Evolutionary conservation across 2,329 filamentous ascomycete species (phyloP), one percentile per base, ranked within the genome.

Genomic region (Sporothrix euskadiensis): DNA sequence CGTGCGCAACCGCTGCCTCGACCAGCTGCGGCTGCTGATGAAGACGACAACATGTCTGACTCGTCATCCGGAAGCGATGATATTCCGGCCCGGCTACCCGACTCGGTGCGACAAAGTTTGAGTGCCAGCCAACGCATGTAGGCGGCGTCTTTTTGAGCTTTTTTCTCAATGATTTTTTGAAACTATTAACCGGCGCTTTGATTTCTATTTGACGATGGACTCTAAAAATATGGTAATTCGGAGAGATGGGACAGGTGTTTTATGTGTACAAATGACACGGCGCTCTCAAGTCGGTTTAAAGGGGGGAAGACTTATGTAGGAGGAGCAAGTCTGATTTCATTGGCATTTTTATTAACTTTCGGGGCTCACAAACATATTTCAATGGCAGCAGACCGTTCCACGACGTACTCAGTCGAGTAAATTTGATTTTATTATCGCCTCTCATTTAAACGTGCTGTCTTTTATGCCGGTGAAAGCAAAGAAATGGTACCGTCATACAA

Each of bases 11-110:
- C 32, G 39, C 54, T 44, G 41, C 69, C 52, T 4, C 41, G 39
- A 14, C 69, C 69, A 6, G n/a, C 8, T 19, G 47, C 30, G 22
- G 16, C 8, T 30, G 47, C 30, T 19, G 16, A 52, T 6, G 86
- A 85, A 69, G 90, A 71, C 63, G 66, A 78, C 22, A 76, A 77
- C 10, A 74, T 77, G 12, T 79, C 78, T 0, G 78, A 79, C 8
- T 80, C 79, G 1, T 78, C 77, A 6, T 78, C 78, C 26, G 79
- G 79, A 41, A 77, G 80, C 41, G 79, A 80, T 10, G 81, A 81
- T 57, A 82, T 82, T 44, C 81, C 81, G 0, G 78, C 80, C 0
- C 78, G 76, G 7, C 75, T 82, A 19, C 81, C 81, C 0, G 61
- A 78, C 0, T 77, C 78, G n/a, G 77, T 81, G 8, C 76, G 78